Base-by-base conservation (phyloP, 176 grass and related monocot species). In the Avena sativa region DNA sequence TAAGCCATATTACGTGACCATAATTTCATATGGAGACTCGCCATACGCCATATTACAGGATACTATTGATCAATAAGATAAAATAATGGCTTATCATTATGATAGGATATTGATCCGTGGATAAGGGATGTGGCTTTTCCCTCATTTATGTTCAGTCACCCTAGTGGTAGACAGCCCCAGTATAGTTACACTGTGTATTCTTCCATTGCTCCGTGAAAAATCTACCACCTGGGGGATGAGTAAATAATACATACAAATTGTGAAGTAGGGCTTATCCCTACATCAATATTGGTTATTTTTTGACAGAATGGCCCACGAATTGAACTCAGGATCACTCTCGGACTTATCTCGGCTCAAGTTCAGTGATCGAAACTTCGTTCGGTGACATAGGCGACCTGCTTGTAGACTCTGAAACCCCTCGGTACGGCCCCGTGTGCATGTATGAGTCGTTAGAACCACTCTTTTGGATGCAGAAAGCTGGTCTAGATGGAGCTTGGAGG, bases 261-360 rank as follows among this genome's bases (percentile, higher is more conserved):
- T 75, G 72, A 65, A 23, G 83, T 53, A 76, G 59, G 26, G n/a
- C 12, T 15, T 79, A 74, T 85, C 46, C 32, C 30, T 34, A 55
- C 47, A 73, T 30, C n/a, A 53, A 44, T 34, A 14, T 16, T 36
- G 14, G 48, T 30, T 66, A 19, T 64, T 65, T 52, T 74, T 40
- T 40, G 26, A 46, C 15, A 67, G 11, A 80, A 73, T 3, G 40
- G 9, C 2, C 0, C 19, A 40, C 19, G 58, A 10, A 28, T 16
- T 51, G 56, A 62, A 1, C 56, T 71, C 16, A 36, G 1, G 21
- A 25, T 62, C 13, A 10, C 44, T 66, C 79, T 32, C 32, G 16
- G 26, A 85, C 70, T 80, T 86, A 95, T 81, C 88, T 90, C 2
- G 88, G 88, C 26, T 91, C 93, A 84, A 95, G 74, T 49, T 95